Evolutionary conservation across 148 eudicot genomes (phyloP), one percentile per base, ranked within the genome.

Genomic region (Vaccinium macrocarpon): DNA sequence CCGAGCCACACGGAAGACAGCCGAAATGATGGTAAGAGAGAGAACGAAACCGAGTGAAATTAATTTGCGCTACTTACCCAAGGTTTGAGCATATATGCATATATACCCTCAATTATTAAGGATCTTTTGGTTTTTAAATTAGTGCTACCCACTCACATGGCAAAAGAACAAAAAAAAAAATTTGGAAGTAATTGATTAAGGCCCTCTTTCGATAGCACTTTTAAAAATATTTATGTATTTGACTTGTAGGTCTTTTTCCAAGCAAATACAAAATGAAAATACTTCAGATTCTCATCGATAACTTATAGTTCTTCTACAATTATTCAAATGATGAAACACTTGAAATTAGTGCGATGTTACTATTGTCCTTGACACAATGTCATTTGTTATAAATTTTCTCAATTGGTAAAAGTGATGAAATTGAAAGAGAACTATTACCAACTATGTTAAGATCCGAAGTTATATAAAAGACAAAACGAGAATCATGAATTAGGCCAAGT

Each of bases 11-110:
- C 32, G 55, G n/a, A 29, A 50, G 8, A 25, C 70, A 59, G 57
- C 19, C 3, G n/a, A 50, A 23, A 32, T 72, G 73, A 38, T 53
- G 80, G 59, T 51, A 2, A 16, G 23, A 68, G 25, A 68, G 0
- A 11, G 32, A 68, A 68, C 29, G 70, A 83, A 75, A 83, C 85
- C 85, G 85, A 56, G 85, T 83, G 81, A 72, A 76, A 83, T 83
- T 74, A 59, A 81, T 81, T 81, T 81, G 74, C 83, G 35, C 27
- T 21, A 23, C 75, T 35, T 64, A 48, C 75, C 83, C 57, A 5
- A 15, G 14, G 4, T 48, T 81, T 64, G 8, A 13, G 55, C 56
- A 42, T 46, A 46, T 19, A 2, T 23, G 35, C 72, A 62, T 25
- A 81, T 19, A 14, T 19, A 46, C 42, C 83, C 75, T 68, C 53